phyloP scores from a whole-genome alignment of 768 basidiomycete species.

The Tubosaeta sp. region DNA sequence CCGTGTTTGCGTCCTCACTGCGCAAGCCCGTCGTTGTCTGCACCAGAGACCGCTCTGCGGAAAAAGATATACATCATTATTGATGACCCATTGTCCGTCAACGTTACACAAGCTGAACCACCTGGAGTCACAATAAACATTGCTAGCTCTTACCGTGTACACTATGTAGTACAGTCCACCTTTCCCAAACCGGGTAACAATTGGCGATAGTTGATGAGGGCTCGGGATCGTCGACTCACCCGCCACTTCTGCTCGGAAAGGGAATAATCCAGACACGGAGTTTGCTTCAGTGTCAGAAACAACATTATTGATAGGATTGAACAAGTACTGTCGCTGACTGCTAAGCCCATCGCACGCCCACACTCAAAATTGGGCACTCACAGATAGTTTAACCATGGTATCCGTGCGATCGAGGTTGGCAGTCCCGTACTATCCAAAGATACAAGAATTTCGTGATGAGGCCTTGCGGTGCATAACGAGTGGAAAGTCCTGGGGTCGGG shows the following conservation, averaged over 20 bases:
- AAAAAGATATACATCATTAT: too few relatives aligned
- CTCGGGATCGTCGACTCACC: constrained; percentile 33
- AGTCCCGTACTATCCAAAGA: constrained; percentile 69
- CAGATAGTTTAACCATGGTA: constrained; percentile 39
- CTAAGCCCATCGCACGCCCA: background rate
- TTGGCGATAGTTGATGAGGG: too few relatives aligned
- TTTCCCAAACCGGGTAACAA: too few relatives aligned
- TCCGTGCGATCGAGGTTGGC: constrained; percentile 51
- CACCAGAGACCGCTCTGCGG: too few relatives aligned
- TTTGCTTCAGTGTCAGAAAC: constrained; percentile 49
- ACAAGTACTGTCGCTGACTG: background rate
- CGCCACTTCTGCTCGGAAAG: constrained; percentile 43
- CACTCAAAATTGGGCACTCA: constrained; percentile 24
- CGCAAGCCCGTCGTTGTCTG: too few relatives aligned
- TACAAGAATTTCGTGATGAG: constrained; percentile 47
- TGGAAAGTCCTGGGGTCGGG: constrained; percentile 55
- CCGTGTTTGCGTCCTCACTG: too few relatives aligned
- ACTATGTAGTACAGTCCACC: constrained; percentile 41
- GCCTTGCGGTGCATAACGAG: constrained; percentile 52
- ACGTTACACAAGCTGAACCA: too few relatives aligned
- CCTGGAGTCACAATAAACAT: too few relatives aligned
- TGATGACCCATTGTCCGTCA: too few relatives aligned
- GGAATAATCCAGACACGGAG: constrained; percentile 42
- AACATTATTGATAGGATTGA: constrained; percentile 46
- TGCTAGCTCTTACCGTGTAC: too few relatives aligned